These are phyloP conservation scores for Claviceps pazoutovae DNA, from an alignment of 2,329 filamentous ascomycete genomes.

Conservation along the genomic window DNA sequence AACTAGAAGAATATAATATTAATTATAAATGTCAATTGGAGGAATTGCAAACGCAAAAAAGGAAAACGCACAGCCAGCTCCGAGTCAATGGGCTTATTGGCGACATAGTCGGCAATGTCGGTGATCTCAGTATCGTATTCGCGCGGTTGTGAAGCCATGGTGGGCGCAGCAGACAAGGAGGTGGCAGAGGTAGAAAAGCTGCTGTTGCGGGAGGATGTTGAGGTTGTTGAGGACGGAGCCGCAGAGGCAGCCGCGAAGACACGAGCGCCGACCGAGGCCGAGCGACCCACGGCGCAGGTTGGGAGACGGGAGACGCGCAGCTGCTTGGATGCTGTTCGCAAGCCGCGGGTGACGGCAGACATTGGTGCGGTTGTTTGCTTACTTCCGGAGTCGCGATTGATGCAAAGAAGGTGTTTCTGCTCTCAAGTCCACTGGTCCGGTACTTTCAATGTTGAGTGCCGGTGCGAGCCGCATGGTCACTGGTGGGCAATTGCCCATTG, in stretches of 20 bases:
- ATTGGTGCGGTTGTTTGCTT: constrained; percentile 12
- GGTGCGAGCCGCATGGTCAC: constrained; percentile 6
- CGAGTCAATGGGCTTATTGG: constrained; percentile 80
- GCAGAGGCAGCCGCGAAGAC: constrained; percentile 17
- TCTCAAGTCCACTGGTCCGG: neutral
- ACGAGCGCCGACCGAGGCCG: constrained; percentile 14
- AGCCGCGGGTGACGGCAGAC: constrained; percentile 40
- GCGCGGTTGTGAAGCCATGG: constrained; percentile 35
- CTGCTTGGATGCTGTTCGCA: constrained; percentile 41
- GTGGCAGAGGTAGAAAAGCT: constrained; percentile 37
- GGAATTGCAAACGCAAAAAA: too few species aligned
- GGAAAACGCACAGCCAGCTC: constrained; percentile 69
- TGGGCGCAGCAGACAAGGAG: constrained; percentile 33
- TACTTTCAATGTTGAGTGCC: neutral
- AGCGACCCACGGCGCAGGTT: constrained; percentile 7
- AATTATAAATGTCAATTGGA: neutral
- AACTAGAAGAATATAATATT: constrained; percentile 37
- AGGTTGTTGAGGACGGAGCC: constrained; percentile 1
- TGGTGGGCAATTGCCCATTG: too few species aligned
- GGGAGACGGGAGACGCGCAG: constrained; percentile 29
- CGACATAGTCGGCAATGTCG: constrained; percentile 90
- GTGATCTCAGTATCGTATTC: constrained; percentile 85
- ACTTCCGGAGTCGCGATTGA: constrained; percentile 1
- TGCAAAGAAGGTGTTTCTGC: neutral
- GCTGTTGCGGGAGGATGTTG: constrained; percentile 14